Conservation (phyloP, 1,139 yeast genomes). For the Scheffersomyces titani region DNA sequence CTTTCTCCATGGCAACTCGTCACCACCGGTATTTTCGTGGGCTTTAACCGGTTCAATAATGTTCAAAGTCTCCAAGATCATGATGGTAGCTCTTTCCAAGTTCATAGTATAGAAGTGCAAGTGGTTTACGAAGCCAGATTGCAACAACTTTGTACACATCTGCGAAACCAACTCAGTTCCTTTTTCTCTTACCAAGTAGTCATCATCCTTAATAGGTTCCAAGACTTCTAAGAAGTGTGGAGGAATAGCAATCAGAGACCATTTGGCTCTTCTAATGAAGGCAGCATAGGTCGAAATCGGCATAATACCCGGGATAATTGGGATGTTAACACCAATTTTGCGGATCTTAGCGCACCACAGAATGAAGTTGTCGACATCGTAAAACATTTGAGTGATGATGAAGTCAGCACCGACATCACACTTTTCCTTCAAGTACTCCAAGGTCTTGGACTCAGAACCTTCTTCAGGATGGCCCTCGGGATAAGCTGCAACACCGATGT, state of each 20-base stretch:
- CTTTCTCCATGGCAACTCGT: slow-evolving; percentile 82
- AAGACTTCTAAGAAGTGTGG: slow-evolving; percentile 66
- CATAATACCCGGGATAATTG: slow-evolving; percentile 97
- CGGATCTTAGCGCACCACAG: slow-evolving; percentile 77
- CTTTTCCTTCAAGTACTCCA: slow-evolving; percentile 77
- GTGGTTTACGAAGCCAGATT: slow-evolving; percentile 77
- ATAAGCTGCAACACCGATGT: slow-evolving; percentile 76
- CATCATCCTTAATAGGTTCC: slow-evolving; percentile 89
- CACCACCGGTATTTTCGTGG: slow-evolving; percentile 41
- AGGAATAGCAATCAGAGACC: slow-evolving; percentile 89
- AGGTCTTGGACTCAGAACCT: slow-evolving; percentile 53
- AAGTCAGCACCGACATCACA: slow-evolving; percentile 93
- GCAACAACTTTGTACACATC: slow-evolving; percentile 74
- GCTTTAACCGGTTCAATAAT: slow-evolving; percentile 50
- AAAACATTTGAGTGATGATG: slow-evolving; percentile 89
- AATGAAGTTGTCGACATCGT: slow-evolving; percentile 84
- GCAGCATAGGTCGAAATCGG: slow-evolving; percentile 94
- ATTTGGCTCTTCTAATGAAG: slow-evolving; percentile 86
- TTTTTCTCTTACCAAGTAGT: slow-evolving; percentile 78
- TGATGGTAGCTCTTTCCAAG: slow-evolving; percentile 83
- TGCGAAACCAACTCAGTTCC: slow-evolving; percentile 84
- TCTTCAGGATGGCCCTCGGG: slow-evolving; percentile 88
- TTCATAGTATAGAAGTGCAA: slow-evolving; percentile 97
- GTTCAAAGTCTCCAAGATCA: slow-evolving; percentile 78
- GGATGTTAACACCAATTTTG: slow-evolving; percentile 74